A percentile compares a stretch with the other conserved stretches of the same genome.
Evolutionary conservation across 169 alveolate species (phyloP).

Genomic region (Plasmodium malariae): DNA sequence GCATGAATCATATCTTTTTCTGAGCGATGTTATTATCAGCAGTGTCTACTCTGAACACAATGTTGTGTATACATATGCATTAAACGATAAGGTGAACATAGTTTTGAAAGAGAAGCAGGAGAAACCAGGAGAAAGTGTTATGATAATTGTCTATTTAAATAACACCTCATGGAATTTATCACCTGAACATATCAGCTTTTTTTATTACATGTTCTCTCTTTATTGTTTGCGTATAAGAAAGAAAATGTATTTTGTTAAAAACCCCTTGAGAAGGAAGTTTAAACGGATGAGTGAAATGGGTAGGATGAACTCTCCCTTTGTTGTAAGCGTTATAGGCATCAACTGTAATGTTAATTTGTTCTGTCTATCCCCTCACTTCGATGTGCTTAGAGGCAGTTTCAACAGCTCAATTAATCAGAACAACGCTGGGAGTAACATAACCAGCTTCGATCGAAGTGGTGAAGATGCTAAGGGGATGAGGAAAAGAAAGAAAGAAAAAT

Average conservation of each 20-base stretch:
- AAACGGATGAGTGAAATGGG: not conserved
- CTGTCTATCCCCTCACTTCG: constrained; percentile 8
- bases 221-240: constrained; percentile 2
- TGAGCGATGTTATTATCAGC: constrained; percentile 8
- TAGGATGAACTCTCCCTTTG: not conserved
- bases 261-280: constrained; percentile 1
- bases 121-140: not conserved
- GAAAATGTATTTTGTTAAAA: not conserved
- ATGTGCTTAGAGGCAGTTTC: not conserved
- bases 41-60: constrained; percentile 26
- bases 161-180: constrained; percentile 13
- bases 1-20: not conserved
- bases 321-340: not conserved
- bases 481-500: not conserved
- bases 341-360: not conserved
- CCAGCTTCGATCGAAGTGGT: not conserved
- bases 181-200: constrained; percentile 22
- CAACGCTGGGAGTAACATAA: not conserved
- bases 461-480: not conserved
- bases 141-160: not conserved
- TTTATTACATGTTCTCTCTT: constrained; percentile 9
- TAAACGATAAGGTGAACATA: constrained; percentile 32
- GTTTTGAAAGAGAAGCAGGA: not conserved
- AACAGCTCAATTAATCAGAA: too few relatives aligned
- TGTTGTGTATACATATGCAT: constrained; percentile 14